Evolutionary conservation across 345 rosid species (phyloP).

Genomic region (Rhizophora mangle): DNA sequence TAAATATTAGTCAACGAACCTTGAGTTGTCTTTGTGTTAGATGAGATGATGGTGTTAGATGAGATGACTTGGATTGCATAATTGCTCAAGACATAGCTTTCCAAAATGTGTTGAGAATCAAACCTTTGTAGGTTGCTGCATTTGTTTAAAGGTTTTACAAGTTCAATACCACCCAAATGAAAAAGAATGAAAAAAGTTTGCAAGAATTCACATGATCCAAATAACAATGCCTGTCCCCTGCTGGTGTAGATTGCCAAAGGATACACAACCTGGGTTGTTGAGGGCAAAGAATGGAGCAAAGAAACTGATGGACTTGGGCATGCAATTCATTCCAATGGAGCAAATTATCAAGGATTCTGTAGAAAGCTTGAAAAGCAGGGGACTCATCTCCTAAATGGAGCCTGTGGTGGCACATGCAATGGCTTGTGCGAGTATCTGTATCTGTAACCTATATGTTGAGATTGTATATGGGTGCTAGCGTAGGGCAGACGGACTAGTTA

Average conservation of each 20-base stretch:
- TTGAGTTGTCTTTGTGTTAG: too few relatives aligned
- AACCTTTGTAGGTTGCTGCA: neutral
- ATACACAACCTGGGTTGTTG: constrained; percentile 74
- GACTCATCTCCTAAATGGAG: constrained; percentile 48
- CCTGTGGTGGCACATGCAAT: neutral
- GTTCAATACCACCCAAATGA: too few relatives aligned
- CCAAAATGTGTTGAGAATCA: neutral
- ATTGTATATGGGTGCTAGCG: too few relatives aligned
- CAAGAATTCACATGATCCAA: neutral
- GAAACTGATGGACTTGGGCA: constrained; percentile 73
- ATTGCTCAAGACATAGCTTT: too few relatives aligned
- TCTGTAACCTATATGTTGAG: neutral
- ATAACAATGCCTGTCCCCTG: neutral
- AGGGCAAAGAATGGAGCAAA: constrained; percentile 62
- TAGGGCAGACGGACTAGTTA: too few relatives aligned
- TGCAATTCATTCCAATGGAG: constrained; percentile 75
- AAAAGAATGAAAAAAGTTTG: neutral
- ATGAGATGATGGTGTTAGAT: too few relatives aligned
- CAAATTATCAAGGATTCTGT: constrained; percentile 78
- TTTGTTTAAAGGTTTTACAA: neutral
- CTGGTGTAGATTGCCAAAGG: constrained; percentile 54
- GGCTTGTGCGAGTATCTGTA: neutral
- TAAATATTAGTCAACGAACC: too few relatives aligned
- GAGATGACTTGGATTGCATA: too few relatives aligned
- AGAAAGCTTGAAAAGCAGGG: constrained; percentile 67